phyloP scores from a whole-genome alignment of 306 rosid species.

The Casuarina cunninghamiana region DNA sequence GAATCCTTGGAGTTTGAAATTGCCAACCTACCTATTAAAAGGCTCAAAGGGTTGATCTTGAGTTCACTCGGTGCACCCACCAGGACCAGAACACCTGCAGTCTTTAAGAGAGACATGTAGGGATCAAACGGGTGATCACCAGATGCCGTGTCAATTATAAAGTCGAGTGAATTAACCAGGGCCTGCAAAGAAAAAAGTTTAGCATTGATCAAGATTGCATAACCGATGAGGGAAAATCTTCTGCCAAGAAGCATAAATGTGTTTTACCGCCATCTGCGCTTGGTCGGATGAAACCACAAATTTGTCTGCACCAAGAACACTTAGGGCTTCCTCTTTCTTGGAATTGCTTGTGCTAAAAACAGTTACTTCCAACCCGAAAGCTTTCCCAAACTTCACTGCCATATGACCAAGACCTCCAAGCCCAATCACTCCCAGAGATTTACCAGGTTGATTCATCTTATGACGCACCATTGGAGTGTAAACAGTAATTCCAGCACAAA shows the following conservation, averaged over 20 bases:
- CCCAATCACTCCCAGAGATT: constrained; percentile 83
- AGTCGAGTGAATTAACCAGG: constrained; percentile 62
- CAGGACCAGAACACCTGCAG: constrained; percentile 52
- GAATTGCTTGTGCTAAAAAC: constrained; percentile 75
- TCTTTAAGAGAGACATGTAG: constrained; percentile 68
- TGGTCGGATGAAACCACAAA: constrained; percentile 73
- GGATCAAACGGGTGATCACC: constrained; percentile 86
- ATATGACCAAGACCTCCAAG: constrained; percentile 90
- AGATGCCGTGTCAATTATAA: constrained; percentile 73
- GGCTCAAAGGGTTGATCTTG: constrained; percentile 65
- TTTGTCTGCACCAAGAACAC: constrained; percentile 65
- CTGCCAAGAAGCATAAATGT: not conserved
- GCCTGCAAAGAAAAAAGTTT: constrained; percentile 41
- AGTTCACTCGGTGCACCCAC: constrained; percentile 77
- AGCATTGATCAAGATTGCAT: not conserved
- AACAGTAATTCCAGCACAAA: constrained; percentile 89
- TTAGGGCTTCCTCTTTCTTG: constrained; percentile 77
- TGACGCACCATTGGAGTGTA: constrained; percentile 82
- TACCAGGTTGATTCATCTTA: constrained; percentile 83
- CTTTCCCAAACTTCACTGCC: constrained; percentile 40
- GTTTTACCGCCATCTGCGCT: constrained; percentile 61
- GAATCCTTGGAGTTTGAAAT: not conserved
- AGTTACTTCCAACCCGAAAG: constrained; percentile 71
- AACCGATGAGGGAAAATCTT: not conserved
- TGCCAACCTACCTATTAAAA: constrained; percentile 47